Base-by-base conservation (phyloP, 192 early-diverging fungal genomes). In the Podila verticillata region DNA sequence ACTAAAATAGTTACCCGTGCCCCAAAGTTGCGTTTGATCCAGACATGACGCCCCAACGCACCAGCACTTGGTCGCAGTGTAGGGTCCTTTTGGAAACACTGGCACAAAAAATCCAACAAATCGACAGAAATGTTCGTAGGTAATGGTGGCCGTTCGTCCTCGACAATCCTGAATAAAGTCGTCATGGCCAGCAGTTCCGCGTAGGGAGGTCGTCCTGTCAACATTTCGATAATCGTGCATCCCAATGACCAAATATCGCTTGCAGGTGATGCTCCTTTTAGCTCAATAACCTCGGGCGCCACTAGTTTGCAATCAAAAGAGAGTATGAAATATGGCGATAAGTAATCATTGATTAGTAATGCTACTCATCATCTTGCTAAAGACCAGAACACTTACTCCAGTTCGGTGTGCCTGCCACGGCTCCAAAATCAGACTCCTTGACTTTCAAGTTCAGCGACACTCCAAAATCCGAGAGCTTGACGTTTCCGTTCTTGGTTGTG, bases 391-490 rank as follows among this genome's bases (percentile, higher is more conserved):
- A 72, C 87, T 48, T 85, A 88, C 87, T 93, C 93, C 94, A 94
- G 74, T 95, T 92, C 7, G 92, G 92, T 48, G 93, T 96, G 26
- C 96, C 96, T 26, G 95, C 93, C 10, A 93, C 92, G 3, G 86
- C 80, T 31, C 85, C 85, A 65, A 85, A 84, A 62, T 93, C 91
- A 26, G 91, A 90, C 58, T 92, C 91, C 17, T 88, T 87, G 62
- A 80, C 86, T 3, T 89, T 86, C 24, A 97, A 89, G 56, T 97
- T 95, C 35, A 94, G 87, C 20, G 96, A 95, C 12, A 99, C 96
- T 44, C 97, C 97, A 87, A 99, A 99, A 73, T 99, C 97, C 0
- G 95, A 92, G 34, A 99, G 85, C 77, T 99, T 99, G 6, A 97
- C 95, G 74, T 95, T 91, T 2, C 96, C 97, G 31, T 91, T 92